Evolutionary conservation across 1,284 basidiomycete species (phyloP), one percentile per base, ranked within the genome.

Genomic region (Pholiota adiposa): DNA sequence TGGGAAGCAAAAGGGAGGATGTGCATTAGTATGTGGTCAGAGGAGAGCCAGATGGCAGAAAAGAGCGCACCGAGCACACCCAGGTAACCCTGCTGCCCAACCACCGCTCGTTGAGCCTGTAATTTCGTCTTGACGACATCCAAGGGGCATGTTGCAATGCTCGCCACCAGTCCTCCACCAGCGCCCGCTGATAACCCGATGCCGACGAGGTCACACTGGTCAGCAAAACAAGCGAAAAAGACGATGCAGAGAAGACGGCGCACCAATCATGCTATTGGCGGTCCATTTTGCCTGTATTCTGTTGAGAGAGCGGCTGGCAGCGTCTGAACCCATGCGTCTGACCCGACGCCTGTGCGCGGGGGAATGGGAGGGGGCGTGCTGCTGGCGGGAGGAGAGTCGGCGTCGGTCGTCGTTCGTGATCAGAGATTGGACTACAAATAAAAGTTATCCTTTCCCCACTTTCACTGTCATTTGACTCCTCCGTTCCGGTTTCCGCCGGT

Each of bases 81-180:
- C 67, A 88, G 78, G 74, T 96, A 96, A 16, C 84, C 87, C 58
- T 79, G 75, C 61, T 89, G 83, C 31, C 89, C 89, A 50, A 81
- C 82, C 27, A 87, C 76, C 23, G 82, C 80, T 60, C 85, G 83
- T 75, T 97, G 94, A 18, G 97, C 97, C 78, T 99, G 97, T 46
- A 99, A 78, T 66, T 94, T 93, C 0, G 97, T 99, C 82, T 99
- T 99, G 76, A 99, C 84, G 48, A 99, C 97, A 75, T 99, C 97
- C 59, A 99, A 83, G 6, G 97, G 97, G 74, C 97, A 99, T 8
- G 97, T 99, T 60, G 96, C 93, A 65, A 99, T 84, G 73, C 92
- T 94, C 56, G 94, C 92, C 66, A 96, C 92, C 61, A 99, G 83
- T 61, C 97, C 97, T 57, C 91, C 89, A 54, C 90, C 90, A 63